Evolutionary conservation across 2,329 filamentous ascomycete genomes (phyloP), one percentile per base, ranked within the genome.

Genomic region (Paramyrothecium sp.): DNA sequence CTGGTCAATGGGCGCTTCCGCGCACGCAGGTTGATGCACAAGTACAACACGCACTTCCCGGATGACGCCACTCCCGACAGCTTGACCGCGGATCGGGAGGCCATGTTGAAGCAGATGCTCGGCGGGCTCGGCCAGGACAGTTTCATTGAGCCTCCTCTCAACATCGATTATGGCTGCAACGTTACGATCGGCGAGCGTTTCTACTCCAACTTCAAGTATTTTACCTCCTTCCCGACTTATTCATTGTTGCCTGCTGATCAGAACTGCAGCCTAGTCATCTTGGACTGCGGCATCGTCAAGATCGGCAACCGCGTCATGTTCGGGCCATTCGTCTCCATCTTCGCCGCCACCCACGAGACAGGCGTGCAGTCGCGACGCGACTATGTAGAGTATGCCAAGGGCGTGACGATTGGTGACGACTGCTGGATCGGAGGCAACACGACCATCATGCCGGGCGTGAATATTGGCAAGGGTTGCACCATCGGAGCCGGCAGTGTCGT

Each of bases 251-350:
- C 13, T 44, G 13, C 13, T 19, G 5, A 44, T 7, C 5, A 44
- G 21, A 7, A n/a, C 19, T 8, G 5, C 50, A 75, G 73, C 62
- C 68, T 77, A 56, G 82, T 84, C 4, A 86, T 91, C 60, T 73
- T 91, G 20, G 89, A 92, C 69, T 89, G 85, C 23, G 88, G 83
- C 62, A 73, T 82, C 3, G 85, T 91, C 49, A 73, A 65, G 3
- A 87, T 91, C 51, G 89, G 89, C 1, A 79, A 86, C 19, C 81
- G 89, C 46, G 89, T 88, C 2, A 73, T 90, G 61, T 78, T 91
- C 51, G 89, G 87, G 0, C 87, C 89, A 1, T 86, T 85, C 65
- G 87, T 91, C 0, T 83, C 77, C 38, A 80, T 92, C 53, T 89
- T 84, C 66, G 82, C 83, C 3, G 89, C 82, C 3, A 87, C 83